Base-by-base conservation (phyloP, 768 basidiomycete species). In the Russula dissimulans region DNA sequence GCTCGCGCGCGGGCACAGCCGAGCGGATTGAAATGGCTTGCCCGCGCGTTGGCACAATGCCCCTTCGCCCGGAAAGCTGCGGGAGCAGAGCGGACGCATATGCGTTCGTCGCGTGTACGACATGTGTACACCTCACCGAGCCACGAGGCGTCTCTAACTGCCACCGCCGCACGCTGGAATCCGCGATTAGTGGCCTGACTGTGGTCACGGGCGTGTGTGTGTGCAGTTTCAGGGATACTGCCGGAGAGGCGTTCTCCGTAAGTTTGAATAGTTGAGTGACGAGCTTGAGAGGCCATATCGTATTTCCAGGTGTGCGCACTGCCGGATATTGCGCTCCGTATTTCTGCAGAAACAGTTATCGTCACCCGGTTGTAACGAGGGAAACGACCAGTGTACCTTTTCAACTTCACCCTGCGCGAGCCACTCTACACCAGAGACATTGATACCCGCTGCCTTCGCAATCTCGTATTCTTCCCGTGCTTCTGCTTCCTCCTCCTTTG, bases 31-130 rank as follows among this genome's bases (percentile, higher is more conserved):
- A 74, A 38, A 81, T 68, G 45, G 85, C 76, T 68, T 93, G 91
- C 1, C 85, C 89, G 11, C 91, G 84, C 0, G 81, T 81, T 0
- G 89, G 91, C 4, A 87, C 72, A 55, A 92, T 83, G 1, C 80
- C 79, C 0, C 65, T 62, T 14, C 76, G 75, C 0, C 84, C 82
- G 8, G 76, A 66, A 32, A 93, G 69, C 59, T 83, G 79, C 0
- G 89, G 87, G n/a, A 97, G 75, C 39, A 95, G 79, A 65, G 87
- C 78, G 4, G 85, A 81, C 11, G 85, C 81, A 61, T 95, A 94
- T 0, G 76, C 94, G 66, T 97, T 97, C 10, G 91, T 94, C 0
- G 90, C 91, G 68, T 94, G 91, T 4, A 97, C 74, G 46, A 95
- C 80, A 60, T 84, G 82, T 18, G 76, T 71, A 63, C 87, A 84